These are phyloP conservation scores for Ceratobasidium sp. DNA, from an alignment of 1,284 basidiomycete genomes.

Conservation along the genomic window DNA sequence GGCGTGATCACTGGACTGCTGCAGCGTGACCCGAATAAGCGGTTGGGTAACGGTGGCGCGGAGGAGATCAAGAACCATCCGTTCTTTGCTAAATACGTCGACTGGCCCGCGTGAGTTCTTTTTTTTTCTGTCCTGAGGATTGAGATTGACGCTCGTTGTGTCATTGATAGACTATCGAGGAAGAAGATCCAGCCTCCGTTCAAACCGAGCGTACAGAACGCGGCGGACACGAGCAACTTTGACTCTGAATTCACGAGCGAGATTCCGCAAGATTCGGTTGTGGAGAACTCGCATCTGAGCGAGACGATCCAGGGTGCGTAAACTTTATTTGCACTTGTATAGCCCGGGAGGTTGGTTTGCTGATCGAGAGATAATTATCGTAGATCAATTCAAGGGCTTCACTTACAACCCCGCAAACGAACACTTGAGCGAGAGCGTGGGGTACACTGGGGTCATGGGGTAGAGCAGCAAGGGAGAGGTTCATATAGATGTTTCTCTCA, in stretches of 20 bases:
- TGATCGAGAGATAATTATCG: background rate
- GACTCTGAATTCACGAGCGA: slow-evolving; percentile 96
- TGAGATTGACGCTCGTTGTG: slow-evolving; percentile 19
- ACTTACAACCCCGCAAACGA: slow-evolving; percentile 80
- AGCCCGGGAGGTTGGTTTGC: slow-evolving; percentile 50
- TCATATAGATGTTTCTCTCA: slow-evolving; percentile 7
- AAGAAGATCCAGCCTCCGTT: slow-evolving; percentile 99
- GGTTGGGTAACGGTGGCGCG: slow-evolving; percentile 92
- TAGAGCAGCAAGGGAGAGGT: slow-evolving; percentile 2
- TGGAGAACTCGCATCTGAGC: slow-evolving; percentile 90
- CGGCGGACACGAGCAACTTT: slow-evolving; percentile 84
- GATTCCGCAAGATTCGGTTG: slow-evolving; percentile 92
- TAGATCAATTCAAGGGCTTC: slow-evolving; percentile 89
- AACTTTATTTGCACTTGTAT: background rate
- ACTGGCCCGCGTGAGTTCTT: slow-evolving; percentile 79
- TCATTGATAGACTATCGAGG: slow-evolving; percentile 72
- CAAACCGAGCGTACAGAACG: slow-evolving; percentile 93
- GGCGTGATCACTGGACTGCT: slow-evolving; percentile 90
- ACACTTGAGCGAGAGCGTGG: slow-evolving; percentile 62
- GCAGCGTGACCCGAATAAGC: slow-evolving; percentile 86
- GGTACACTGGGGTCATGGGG: slow-evolving; percentile 47
- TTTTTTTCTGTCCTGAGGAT: background rate
- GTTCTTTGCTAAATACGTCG: slow-evolving; percentile 95
- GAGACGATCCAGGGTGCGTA: slow-evolving; percentile 81
- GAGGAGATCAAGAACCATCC: slow-evolving; percentile 97